phyloP scores from a whole-genome alignment of 805 yeast genomes.

The Teunomyces pallodes region DNA sequence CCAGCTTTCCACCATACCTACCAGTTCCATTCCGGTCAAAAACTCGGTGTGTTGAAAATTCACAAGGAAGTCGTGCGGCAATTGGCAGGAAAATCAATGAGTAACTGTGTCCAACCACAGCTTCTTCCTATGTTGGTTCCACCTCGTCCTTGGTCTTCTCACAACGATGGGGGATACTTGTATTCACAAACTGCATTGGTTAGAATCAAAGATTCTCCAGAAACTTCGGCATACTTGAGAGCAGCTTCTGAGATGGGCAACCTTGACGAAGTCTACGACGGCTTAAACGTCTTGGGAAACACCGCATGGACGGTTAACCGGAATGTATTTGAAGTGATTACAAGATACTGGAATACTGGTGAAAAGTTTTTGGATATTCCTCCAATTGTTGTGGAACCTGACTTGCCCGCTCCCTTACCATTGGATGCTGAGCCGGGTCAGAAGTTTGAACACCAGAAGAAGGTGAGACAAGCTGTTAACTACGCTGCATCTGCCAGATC shows the following conservation, averaged over 20 bases:
- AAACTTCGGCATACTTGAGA: constrained; percentile 81
- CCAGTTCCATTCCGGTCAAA: constrained; percentile 75
- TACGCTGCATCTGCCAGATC: constrained; percentile 72
- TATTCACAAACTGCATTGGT: constrained; percentile 63
- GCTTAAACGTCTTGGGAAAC: constrained; percentile 79
- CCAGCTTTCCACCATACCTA: constrained; percentile 92
- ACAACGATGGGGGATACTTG: constrained; percentile 82
- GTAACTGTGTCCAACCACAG: constrained; percentile 78
- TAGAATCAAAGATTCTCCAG: constrained; percentile 81
- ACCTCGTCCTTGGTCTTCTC: constrained; percentile 85
- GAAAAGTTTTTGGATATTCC: constrained; percentile 72
- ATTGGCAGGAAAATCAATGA: constrained; percentile 62
- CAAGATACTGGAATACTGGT: constrained; percentile 86
- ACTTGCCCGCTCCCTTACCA: constrained; percentile 51
- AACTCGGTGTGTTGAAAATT: constrained; percentile 75
- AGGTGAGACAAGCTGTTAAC: constrained; percentile 54
- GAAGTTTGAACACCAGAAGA: constrained; percentile 64
- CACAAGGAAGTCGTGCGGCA: constrained; percentile 67
- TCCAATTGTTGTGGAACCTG: constrained; percentile 43
- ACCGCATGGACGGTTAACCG: constrained; percentile 93
- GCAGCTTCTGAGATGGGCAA: constrained; percentile 75
- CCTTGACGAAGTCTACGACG: constrained; percentile 67
- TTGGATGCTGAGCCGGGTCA: constrained; percentile 69
- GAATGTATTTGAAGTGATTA: constrained; percentile 62
- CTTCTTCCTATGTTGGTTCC: constrained; percentile 86